phyloP scores from a whole-genome alignment of 75 land plant genomes.

The Sequoiadendron giganteum region DNA sequence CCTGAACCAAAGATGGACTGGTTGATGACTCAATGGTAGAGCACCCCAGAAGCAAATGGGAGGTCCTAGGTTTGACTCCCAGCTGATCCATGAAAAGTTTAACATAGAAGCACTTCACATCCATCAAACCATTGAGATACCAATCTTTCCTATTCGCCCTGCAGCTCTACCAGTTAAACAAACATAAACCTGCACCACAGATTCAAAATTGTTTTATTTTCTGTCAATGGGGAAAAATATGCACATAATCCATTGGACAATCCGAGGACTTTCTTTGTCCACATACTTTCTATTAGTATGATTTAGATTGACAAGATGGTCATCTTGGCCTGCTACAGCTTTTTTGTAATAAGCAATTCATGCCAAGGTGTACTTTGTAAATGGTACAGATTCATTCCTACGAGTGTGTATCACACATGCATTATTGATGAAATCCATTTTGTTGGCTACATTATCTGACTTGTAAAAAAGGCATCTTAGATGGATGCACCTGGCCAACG shows the following conservation, averaged over 20 bases:
- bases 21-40: too few relatives aligned
- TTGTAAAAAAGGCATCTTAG: too few relatives aligned
- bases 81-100: too few relatives aligned
- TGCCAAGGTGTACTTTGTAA: not conserved
- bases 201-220: not conserved
- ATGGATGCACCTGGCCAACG: too few relatives aligned
- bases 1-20: too few relatives aligned
- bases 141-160: not conserved
- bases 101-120: not conserved
- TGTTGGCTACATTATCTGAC: not conserved
- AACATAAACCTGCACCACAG: not conserved
- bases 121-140: not conserved
- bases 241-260: not conserved
- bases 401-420: not conserved
- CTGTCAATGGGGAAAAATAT: not conserved
- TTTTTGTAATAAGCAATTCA: not conserved
- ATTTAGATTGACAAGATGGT: not conserved
- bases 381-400: not conserved
- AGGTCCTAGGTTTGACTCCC: too few relatives aligned
- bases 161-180: not conserved
- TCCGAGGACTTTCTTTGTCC: not conserved
- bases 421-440: not conserved
- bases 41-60: too few relatives aligned
- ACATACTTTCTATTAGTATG: not conserved
- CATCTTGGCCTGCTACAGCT: not conserved